Base-by-base conservation (phyloP, 1,139 yeast genomes). In the Geotrichum carabidarum region DNA sequence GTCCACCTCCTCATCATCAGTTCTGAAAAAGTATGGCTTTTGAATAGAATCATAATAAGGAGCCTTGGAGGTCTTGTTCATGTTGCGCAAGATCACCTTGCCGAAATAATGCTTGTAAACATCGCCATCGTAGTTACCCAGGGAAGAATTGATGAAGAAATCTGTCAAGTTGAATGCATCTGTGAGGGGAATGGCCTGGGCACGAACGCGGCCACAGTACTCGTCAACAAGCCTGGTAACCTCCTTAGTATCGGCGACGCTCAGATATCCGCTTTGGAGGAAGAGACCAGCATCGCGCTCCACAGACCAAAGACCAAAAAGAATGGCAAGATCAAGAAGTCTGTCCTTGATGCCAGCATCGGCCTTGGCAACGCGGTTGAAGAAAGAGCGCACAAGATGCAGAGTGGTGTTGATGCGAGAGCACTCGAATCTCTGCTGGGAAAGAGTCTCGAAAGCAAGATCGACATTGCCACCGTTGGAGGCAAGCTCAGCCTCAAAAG, bases 81-180 rank as follows among this genome's bases (percentile, higher is more conserved):
- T 72, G 59, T 71, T 71, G 47, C 61, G 63, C 38, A 63, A 63
- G 54, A 63, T 64, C 36, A 74, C 75, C 65, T 73, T 73, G 50
- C 65, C 66, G 59, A 72, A 73, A 64, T 90, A 90, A 71, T 87
- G 82, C 69, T 83, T 84, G 74, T 90, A 91, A 56, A 88, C 83
- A 69, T 90, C 86, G 62, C 98, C 98, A 66, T 88, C 83, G 71
- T 80, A 86, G 64, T 77, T 78, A 59, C 97, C 98, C 59, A 91
- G 79, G 35, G 96, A 84, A 1, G 97, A 81, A 73, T 90, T 88
- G 68, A 91, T 79, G 73, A 86, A 80, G 74, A 81, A 86, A 72
- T 91, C 97, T 38, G 91, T 81, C 66, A 86, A 78, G 73, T 85
- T 84, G 79, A 91, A 91, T 6, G 96, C 80, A 72, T 91, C 98